phyloP scores from a whole-genome alignment of 176 grass and related monocot species.

The Carex scoparia region DNA sequence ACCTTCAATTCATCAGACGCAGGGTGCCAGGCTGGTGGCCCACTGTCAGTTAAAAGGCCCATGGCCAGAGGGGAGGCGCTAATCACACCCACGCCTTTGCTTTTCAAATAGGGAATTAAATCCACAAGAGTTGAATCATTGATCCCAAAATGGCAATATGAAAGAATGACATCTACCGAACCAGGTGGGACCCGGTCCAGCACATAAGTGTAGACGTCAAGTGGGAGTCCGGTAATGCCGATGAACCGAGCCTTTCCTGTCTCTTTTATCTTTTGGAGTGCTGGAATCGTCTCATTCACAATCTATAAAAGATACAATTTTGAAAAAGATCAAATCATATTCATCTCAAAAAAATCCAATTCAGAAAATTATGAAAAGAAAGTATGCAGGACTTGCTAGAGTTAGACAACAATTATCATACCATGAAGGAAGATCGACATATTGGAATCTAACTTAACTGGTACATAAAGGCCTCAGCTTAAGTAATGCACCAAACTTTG shows the following conservation, averaged over 20 bases:
- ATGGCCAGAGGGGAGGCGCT: constrained; percentile 75
- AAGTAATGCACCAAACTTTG: no score
- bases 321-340: neutral
- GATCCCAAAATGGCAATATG: constrained; percentile 86
- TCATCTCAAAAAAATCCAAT: neutral
- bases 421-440: neutral
- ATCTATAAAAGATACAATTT: constrained; percentile 32
- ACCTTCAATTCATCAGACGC: constrained; percentile 72
- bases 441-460: neutral
- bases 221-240: constrained; percentile 71
- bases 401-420: neutral
- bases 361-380: neutral
- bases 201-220: constrained; percentile 55
- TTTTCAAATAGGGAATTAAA: constrained; percentile 80
- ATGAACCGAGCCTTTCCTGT: constrained; percentile 72
- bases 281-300: constrained; percentile 81
- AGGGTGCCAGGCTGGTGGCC: constrained; percentile 83
- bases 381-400: neutral
- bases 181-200: constrained; percentile 53
- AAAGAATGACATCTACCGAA: constrained; percentile 74
- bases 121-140: constrained; percentile 60
- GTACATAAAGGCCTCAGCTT: neutral
- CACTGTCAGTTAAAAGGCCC: constrained; percentile 81
- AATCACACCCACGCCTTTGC: constrained; percentile 77
- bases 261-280: constrained; percentile 75